Evolutionary conservation across 2,329 filamentous ascomycete species (phyloP), one percentile per base, ranked within the genome.

Genomic region (Cryphonectria radicalis): DNA sequence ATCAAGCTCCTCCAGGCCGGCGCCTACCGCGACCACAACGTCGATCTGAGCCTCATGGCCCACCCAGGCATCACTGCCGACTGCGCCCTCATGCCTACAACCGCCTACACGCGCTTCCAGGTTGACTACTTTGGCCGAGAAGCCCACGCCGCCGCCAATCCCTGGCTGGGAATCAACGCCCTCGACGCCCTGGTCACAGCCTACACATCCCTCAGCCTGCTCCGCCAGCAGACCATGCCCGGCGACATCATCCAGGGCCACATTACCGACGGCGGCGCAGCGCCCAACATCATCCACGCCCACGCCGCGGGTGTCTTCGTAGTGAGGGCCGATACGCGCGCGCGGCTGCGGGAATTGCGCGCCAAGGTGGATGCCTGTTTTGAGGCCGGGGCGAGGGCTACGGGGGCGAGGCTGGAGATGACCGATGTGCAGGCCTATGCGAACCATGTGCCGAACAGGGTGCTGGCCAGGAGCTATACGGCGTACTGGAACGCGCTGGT

Each of bases 91-190:
- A 84, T 87, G 70, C 81, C 84, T 2, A 89, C 87, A 0, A 83
- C 85, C 4, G 87, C 87, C 6, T 88, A 85, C 74, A 76, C 79
- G 5, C 79, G 81, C 59, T 82, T 89, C 73, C 82, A 81, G 28
- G 86, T 85, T 0, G 84, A 85, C 22, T 90, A 87, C 73, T 82
- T 83, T 1, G 89, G 88, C 1, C 83, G 82, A 66, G 85, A 84
- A 69, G 87, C 88, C 0, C 88, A 90, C 73, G 88, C 87, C 0
- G 87, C 85, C 0, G 84, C 84, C 3, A 84, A 81, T n/a, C 88
- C 88, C 0, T 90, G 87, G 87, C 81, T 87, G 6, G 88, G 88
- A 0, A 82, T 87, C 74, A 90, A 90, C 75, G 88, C 88, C 0
- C 82, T 90, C 0, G 88, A 90, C 74, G 88, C 87, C 0, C 75